Evolutionary conservation across 2,329 filamentous ascomycete species (phyloP).

Genomic region (Diaporthe nobilis): DNA sequence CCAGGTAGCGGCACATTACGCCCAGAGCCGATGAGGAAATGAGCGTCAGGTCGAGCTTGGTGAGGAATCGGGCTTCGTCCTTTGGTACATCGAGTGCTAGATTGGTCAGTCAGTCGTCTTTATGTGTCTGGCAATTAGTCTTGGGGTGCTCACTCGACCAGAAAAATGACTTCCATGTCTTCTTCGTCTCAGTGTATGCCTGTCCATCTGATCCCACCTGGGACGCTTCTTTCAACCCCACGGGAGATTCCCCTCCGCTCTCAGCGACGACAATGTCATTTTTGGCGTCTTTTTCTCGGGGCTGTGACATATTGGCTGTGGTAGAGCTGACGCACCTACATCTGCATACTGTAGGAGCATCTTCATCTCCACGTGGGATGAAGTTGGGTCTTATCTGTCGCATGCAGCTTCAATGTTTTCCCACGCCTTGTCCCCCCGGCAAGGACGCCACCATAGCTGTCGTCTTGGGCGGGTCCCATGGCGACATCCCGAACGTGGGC

Average conservation of each 20-base stretch:
- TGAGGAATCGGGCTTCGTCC: slow-evolving; percentile 17
- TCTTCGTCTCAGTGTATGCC: background rate
- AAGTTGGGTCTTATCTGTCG: background rate
- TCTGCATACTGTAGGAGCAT: background rate
- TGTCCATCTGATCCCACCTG: background rate
- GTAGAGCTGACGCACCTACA: background rate
- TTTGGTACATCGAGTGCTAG: slow-evolving; percentile 4
- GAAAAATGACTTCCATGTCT: slow-evolving; percentile 12
- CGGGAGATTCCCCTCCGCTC: background rate
- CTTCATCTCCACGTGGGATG: background rate
- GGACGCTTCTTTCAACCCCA: background rate
- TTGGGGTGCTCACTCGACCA: background rate
- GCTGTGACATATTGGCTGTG: background rate
- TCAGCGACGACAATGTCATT: background rate
- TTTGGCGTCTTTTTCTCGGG: background rate
- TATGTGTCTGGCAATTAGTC: fast-evolving
- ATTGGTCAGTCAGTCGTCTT: background rate
- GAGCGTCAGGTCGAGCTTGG: slow-evolving; percentile 13
- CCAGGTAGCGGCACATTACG: slow-evolving; percentile 17
- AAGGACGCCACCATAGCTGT: background rate
- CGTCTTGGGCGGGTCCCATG: slow-evolving; percentile 24
- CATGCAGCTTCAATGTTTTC: background rate
- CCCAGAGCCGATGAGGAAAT: slow-evolving; percentile 3
- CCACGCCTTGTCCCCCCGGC: background rate
- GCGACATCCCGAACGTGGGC: background rate